phyloP scores from a whole-genome alignment of 768 basidiomycete genomes.

The Boletus vinaceobasis region DNA sequence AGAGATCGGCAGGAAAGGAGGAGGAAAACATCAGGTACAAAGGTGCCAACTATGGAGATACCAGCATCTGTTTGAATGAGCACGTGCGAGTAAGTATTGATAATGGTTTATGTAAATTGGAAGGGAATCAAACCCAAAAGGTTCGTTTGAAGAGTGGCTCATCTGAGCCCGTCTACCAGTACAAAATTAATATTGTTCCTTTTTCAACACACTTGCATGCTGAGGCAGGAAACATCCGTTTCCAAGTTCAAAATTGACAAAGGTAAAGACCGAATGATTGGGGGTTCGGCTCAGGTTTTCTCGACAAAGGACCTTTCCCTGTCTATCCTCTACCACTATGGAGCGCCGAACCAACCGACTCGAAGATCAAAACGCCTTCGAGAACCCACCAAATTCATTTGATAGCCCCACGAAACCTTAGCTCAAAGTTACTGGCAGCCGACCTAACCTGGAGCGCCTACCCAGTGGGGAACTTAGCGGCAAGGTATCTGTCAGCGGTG shows the following conservation, averaged over 20 bases:
- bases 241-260: neutral
- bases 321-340: neutral
- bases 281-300: no score
- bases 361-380: neutral
- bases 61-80: no score
- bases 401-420: neutral
- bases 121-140: slow-evolving; percentile 10
- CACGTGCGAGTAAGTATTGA: no score
- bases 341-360: neutral
- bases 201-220: no score
- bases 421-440: slow-evolving; percentile 31
- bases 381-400: neutral
- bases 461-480: slow-evolving; percentile 37
- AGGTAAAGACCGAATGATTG: no score
- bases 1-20: no score
- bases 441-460: slow-evolving; percentile 39
- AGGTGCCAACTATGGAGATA: no score
- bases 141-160: neutral
- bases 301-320: no score
- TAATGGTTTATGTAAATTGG: no score
- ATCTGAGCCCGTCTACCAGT: neutral
- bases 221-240: neutral
- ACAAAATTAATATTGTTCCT: neutral
- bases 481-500: slow-evolving; percentile 39
- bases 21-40: no score